Evolutionary conservation across 2,329 filamentous ascomycete species (phyloP), one percentile per base, ranked within the genome.

Genomic region (Fusarium xylarioides): DNA sequence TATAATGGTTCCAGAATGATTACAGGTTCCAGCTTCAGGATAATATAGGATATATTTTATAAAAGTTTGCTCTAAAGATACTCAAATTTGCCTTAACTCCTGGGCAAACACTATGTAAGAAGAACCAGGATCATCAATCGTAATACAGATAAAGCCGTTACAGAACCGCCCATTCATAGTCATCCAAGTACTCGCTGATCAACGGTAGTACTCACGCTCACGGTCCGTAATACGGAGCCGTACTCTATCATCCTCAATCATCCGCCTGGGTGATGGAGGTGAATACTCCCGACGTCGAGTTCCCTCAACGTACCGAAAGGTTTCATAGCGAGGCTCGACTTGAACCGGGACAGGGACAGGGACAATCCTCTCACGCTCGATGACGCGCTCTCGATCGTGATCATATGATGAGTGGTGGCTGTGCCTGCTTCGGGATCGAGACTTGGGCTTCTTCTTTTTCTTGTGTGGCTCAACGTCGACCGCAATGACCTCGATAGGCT

Each of bases 301-400:
- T 1, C 84, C 86, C 65, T 89, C 86, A 54, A 89, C 83, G 73
- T 89, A 88, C 11, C 87, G 85, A 74, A 82, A 89, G 35, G 86
- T 86, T 42, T 87, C 86, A 69, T 84, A 85, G 67, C 79, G 75
- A 40, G 81, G 81, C 73, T 81, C 82, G 28, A 79, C 78, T 55
- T 80, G 81, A 23, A 83, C 82, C 2, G 82, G 83, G 11, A 85
- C 82, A 23, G 83, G 85, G 12, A 84, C 78, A 40, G 84, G 86
- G 21, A 88, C 81, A 53, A 86, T 73, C 57, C 82, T 82, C 76
- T 89, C 87, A 32, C 87, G 83, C 80, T 89, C 86, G 68, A 89
- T 83, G 76, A 86, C 83, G 55, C 87, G 82, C 76, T 89, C 86
- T 38, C 80, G 80, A 50, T 87, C 83, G 19, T 80, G 76, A 37